Evolutionary conservation across 2,329 filamentous ascomycete species (phyloP).

Genomic region (Microthyrium microscopicum): DNA sequence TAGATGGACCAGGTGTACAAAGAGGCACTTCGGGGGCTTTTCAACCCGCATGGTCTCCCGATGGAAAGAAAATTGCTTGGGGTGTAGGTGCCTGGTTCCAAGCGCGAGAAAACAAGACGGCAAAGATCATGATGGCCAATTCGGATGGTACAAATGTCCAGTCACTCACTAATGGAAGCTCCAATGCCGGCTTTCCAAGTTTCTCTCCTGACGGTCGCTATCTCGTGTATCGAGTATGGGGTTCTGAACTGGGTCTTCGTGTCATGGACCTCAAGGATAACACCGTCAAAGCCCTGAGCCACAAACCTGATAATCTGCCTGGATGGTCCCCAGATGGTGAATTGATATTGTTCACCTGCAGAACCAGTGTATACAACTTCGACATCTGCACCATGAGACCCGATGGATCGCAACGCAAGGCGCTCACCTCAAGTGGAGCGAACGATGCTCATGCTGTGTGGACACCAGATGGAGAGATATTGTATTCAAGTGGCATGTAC

Average conservation of each 20-base stretch:
- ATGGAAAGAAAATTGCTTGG: conserved; percentile 23
- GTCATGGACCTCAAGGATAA: conserved; percentile 16
- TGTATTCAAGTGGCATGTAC: conserved; percentile 26
- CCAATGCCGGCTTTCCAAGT: conserved; percentile 25
- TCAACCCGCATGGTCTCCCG: conserved; percentile 23
- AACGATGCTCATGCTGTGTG: conserved; percentile 31
- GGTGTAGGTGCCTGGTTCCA: conserved; percentile 26
- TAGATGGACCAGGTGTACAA: conserved; percentile 9
- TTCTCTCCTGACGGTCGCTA: conserved; percentile 22
- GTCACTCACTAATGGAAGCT: conserved; percentile 18
- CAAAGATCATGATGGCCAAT: conserved; percentile 13
- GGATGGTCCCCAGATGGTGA: conserved; percentile 24
- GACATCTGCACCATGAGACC: conserved; percentile 27
- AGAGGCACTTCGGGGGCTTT: conserved; percentile 22
- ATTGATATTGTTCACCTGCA: conserved; percentile 24
- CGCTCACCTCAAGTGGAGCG: conserved; percentile 19
- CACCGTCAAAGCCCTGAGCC: conserved; percentile 18
- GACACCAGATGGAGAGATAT: conserved; percentile 25
- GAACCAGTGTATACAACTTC: conserved; percentile 18
- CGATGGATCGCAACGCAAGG: conserved; percentile 22
- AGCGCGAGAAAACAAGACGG: conserved; percentile 14
- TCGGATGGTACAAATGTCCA: conserved; percentile 15
- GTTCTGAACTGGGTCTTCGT: conserved; percentile 17
- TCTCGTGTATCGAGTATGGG: conserved; percentile 22
- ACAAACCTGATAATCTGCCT: conserved; percentile 24